phyloP scores from a whole-genome alignment of 2,329 filamentous ascomycete genomes.

The Ophiostoma sp. region DNA sequence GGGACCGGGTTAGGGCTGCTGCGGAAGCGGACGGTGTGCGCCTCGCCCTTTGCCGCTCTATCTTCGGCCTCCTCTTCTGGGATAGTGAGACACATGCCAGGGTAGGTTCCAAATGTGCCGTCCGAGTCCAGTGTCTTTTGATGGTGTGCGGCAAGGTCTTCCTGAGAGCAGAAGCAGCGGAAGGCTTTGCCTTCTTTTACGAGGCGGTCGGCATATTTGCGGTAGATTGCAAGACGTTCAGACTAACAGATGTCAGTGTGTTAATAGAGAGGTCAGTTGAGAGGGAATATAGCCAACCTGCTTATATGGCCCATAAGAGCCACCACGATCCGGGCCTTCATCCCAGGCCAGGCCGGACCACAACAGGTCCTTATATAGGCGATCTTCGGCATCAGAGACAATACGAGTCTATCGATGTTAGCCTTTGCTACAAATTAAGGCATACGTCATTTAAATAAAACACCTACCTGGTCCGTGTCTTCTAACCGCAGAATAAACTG shows the following conservation, averaged over 20 bases:
- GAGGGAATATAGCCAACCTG: conserved; percentile 52
- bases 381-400: conserved; percentile 70
- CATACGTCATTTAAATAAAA: background rate
- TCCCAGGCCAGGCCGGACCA: conserved; percentile 94
- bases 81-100: conserved; percentile 66
- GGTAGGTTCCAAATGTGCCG: conserved; percentile 40
- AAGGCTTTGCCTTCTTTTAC: conserved; percentile 72
- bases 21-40: conserved; percentile 72
- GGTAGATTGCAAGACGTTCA: conserved; percentile 69
- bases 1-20: conserved; percentile 56
- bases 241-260: conserved; percentile 50
- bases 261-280: background rate
- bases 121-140: conserved; percentile 56
- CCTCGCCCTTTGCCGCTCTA: conserved; percentile 62
- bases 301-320: conserved; percentile 77
- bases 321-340: conserved; percentile 80
- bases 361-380: conserved; percentile 70
- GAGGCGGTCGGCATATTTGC: conserved; percentile 62
- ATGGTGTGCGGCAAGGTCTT: conserved; percentile 64
- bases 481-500: conserved; percentile 89
- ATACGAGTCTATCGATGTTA: conserved; percentile 62
- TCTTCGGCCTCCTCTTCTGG: conserved; percentile 62
- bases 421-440: conserved; percentile 1
- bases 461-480: conserved; percentile 79
- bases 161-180: conserved; percentile 81